Conservation (phyloP, 2,329 filamentous ascomycete species). For the Colletotrichum sp. region DNA sequence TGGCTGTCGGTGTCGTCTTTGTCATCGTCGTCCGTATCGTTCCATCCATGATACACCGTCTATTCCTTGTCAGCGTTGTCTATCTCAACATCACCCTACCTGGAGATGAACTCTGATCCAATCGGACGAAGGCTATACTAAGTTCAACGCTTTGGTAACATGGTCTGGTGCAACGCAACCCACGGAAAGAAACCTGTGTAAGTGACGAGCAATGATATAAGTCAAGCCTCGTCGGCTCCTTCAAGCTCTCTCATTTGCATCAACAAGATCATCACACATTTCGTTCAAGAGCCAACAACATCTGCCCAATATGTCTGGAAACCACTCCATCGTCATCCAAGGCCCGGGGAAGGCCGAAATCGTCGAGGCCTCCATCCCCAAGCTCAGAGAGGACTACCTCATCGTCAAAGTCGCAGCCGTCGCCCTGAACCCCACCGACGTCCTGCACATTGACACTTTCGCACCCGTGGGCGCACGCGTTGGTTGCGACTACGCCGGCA, state of each 20-base stretch:
- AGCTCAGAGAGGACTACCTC: constrained; percentile 24
- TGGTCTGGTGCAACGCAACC: background rate
- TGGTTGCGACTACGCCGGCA: constrained; percentile 54
- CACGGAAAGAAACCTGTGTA: background rate
- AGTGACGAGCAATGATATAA: background rate
- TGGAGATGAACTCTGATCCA: background rate
- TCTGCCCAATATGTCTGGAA: background rate
- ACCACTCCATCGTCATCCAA: background rate
- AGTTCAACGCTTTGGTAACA: background rate
- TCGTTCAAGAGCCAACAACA: background rate
- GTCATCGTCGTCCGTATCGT: background rate
- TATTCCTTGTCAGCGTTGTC: background rate
- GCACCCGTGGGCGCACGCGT: constrained; percentile 24
- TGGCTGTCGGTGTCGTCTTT: background rate
- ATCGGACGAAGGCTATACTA: background rate
- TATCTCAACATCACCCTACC: background rate
- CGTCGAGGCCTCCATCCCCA: background rate
- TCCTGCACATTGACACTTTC: constrained; percentile 29
- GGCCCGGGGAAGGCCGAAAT: background rate
- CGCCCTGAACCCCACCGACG: constrained; percentile 37
- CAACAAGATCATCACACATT: background rate
- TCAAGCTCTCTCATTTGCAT: background rate
- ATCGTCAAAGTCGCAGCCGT: constrained; percentile 33
- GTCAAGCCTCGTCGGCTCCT: background rate
- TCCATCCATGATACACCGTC: background rate